Base-by-base conservation (phyloP, 148 eudicot species). In the Persicaria tinctoria region DNA sequence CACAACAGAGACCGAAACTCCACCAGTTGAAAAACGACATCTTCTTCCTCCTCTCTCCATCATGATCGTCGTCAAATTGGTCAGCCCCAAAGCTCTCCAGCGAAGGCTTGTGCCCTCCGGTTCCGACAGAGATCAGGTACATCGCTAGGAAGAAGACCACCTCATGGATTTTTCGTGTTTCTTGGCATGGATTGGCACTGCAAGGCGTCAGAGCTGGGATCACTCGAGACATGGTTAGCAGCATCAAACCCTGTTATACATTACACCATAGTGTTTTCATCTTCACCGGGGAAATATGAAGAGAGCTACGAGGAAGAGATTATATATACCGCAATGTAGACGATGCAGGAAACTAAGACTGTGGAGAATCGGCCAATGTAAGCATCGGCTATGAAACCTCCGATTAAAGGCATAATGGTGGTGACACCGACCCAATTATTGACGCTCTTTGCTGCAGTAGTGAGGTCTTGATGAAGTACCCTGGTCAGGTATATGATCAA, bases 21-120 rank as follows among this genome's bases (percentile, higher is more conserved):
- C 96, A 93, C 96, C 93, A 93, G 75, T 93, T 93, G 85, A 93
- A 93, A 60, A 85, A 93, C 0, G 93, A 89, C 90, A 87, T 84
- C 76, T 87, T 93, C 73, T 90, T 64, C 73, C 44, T 80, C 70
- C 90, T 83, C 75, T 92, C 97, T 55, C 62, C 51, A 1, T 80
- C 75, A 72, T 90, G 85, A 38, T 85, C 82, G 64, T 92, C 94
- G 14, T 92, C 94, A 6, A 92, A 92, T 60, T 92, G 97, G 76
- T 92, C 95, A 3, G 97, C 95, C 16, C 97, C 97, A 13, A 92
- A 92, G 79, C 97, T 90, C 77, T 90, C 95, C 46, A 92, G 62
- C 0, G 87, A 77, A 1, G 97, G 95, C 70, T 92, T 92, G 79
- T 88, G 89, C 9, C 97, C 97, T 27, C 97, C 95, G 9, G 97